Base-by-base conservation (phyloP, 306 rosid species). In the Vigna angularis region DNA sequence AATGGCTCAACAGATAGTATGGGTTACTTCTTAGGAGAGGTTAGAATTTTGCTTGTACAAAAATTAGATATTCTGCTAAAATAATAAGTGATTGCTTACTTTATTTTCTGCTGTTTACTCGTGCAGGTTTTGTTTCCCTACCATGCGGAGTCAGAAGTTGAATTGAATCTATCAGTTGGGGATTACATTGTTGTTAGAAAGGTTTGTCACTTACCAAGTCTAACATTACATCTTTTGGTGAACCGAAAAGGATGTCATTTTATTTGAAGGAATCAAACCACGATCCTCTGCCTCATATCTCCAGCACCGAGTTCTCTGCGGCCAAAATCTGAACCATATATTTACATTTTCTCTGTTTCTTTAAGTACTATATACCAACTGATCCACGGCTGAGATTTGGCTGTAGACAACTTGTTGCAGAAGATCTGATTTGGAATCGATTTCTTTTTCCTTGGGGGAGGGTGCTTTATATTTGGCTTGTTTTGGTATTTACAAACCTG, bases 21-120 rank as follows among this genome's bases (percentile, higher is more conserved):
- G 89, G 88, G 90, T 45, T 95, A 89, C 88, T 95, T 95, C 87
- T 87, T 95, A 83, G 98, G 98, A 66, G 98, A 95, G 98, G 98
- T 95, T 72, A 84, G 82, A 72, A 72, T 64, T 40, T 48, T 81
- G 77, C 51, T 72, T 57, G 72, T 45, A n/a, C 8, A 17, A 28
- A 47, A 64, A 24, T 74, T 36, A 64, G 38, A 42, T 66, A 73
- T 36, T 76, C 15, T 68, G 49, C 13, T 22, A 69, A 42, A 22
- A 74, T 26, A 65, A 34, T 50, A 57, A 40, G 44, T 50, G 76
- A 30, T 62, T 80, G 59, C 74, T 76, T 52, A 68, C 65, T 51
- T 42, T 70, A 66, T 17, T 70, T 64, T 44, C 28, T 32, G 51
- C 62, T 78, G 65, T 55, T 80, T 73, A 64, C 63, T 49, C 22